Evolutionary conservation across 441 rosid species (phyloP).

Genomic region (Raphanus hybrid): DNA sequence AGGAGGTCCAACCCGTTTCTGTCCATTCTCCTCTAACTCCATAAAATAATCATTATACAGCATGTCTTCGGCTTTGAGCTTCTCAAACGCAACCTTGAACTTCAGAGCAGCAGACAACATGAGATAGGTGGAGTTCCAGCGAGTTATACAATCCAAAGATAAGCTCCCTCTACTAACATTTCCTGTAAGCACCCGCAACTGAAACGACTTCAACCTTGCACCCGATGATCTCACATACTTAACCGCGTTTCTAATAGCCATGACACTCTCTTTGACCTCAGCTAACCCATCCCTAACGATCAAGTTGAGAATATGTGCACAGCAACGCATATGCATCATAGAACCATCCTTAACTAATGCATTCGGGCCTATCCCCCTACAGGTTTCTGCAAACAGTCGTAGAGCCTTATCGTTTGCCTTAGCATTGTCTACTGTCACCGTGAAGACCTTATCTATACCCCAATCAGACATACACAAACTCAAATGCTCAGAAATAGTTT

Average conservation of each 20-base stretch:
- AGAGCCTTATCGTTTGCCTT: not conserved
- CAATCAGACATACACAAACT: too few relatives aligned
- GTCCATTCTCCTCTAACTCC: not conserved
- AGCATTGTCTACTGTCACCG: not conserved
- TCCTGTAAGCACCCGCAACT: not conserved
- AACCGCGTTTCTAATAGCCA: not conserved
- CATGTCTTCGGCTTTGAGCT: not conserved
- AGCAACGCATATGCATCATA: not conserved
- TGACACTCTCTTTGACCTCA: not conserved
- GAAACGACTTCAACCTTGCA: not conserved
- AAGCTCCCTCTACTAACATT: not conserved
- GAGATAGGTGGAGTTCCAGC: not conserved
- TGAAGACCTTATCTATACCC: too few relatives aligned
- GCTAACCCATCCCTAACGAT: not conserved
- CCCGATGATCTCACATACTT: not conserved
- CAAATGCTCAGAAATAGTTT: too few relatives aligned
- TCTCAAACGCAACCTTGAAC: not conserved
- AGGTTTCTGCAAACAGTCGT: not conserved
- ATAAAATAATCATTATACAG: too few relatives aligned
- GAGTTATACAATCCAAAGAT: not conserved
- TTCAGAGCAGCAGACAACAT: not conserved
- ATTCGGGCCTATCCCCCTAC: not conserved
- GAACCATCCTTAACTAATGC: not conserved
- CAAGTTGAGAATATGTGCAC: not conserved
- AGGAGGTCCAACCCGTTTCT: not conserved